Evolutionary conservation across 2,329 filamentous ascomycete genomes (phyloP), one percentile per base, ranked within the genome.

Genomic region (Aspergillus jensenii): DNA sequence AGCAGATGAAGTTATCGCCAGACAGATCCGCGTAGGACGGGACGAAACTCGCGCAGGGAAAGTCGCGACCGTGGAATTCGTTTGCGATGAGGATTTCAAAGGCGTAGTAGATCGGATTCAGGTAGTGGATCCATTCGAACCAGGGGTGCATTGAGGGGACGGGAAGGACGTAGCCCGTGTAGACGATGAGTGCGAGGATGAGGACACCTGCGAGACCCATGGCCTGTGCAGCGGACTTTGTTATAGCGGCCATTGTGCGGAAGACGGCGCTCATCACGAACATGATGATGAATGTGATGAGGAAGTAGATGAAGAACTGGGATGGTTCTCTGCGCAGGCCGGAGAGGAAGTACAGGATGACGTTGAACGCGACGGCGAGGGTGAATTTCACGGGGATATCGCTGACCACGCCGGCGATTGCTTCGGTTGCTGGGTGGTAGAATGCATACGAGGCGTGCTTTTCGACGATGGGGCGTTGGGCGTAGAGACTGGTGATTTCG

Each of bases 211-310:
- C 79, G 3, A 82, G 78, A 12, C 79, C 80, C 76, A 85, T 76
- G 27, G 84, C 83, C 65, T 85, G 81, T 0, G 79, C 78, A 3
- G 85, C 71, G 0, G 89, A 90, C 54, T 88, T 82, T 3, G 91
- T 91, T 1, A 89, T 77, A 1, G 89, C 89, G 17, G 84, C 90
- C 65, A 95, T 89, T 7, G 86, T 88, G 39, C 90, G 85, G 83
- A 95, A 96, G 63, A 93, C 82, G 83, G 91, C 91, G 56, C 88
- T 91, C 89, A 95, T 95, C 63, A 84, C 81, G 66, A 96, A 66
- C 1, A 90, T 90, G 2, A 86, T 85, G 58, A 83, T 72, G 76
- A 95, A 93, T 2, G 85, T 87, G 68, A 93, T 82, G 51, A 96
- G 80, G 55, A 92, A 76, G 82, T 90, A 96, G 79, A 93, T 89